Base-by-base conservation (phyloP, 257 asterid genomes). In the Solanum peruvianum region DNA sequence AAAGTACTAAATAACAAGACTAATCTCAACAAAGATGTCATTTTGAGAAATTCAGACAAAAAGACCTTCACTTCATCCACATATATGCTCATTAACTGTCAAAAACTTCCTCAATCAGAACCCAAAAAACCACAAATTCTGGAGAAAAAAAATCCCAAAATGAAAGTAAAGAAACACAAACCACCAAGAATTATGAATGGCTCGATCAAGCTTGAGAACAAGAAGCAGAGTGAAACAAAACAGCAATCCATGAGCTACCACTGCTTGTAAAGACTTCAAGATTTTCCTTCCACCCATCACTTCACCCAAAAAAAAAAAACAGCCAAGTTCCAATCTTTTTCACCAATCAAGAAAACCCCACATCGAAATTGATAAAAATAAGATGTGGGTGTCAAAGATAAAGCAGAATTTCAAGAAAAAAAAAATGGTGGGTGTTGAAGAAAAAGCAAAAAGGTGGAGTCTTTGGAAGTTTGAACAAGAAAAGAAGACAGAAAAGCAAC, bases 231-330 rank as follows among this genome's bases (percentile, higher is more conserved):
- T 95, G 92, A 95, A 95, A 67, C 89, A 72, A 86, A 97, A 93
- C 85, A 95, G 98, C 90, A 93, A 89, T 45, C 98, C 96, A 88
- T 97, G 99, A 77, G 99, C 99, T 87, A 91, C 82, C 88, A 93
- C 91, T 62, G 95, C 97, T 88, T 94, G 98, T 52, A 93, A 87
- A 18, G 98, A 94, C 97, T 95, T 94, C 71, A 94, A 91, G 52
- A 97, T 90, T 90, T 98, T 94, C 86, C 97, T 92, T 94, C 94
- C 92, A 77, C 90, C 92, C 96, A 91, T 92, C 90, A 89, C 90
- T 66, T 64, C 88, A 35, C 35, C 41, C 82, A 80, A 72, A 76
- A 21, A 80, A 52, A 67, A 49, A 67, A 49, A 72, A 47, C 87
- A 87, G 42, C 84, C 87, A 72, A 72, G 72, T 70, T 82, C 37